These are phyloP conservation scores for Xylaria intraflava DNA, from an alignment of 495 filamentous ascomycete genomes.

Conservation along the genomic window DNA sequence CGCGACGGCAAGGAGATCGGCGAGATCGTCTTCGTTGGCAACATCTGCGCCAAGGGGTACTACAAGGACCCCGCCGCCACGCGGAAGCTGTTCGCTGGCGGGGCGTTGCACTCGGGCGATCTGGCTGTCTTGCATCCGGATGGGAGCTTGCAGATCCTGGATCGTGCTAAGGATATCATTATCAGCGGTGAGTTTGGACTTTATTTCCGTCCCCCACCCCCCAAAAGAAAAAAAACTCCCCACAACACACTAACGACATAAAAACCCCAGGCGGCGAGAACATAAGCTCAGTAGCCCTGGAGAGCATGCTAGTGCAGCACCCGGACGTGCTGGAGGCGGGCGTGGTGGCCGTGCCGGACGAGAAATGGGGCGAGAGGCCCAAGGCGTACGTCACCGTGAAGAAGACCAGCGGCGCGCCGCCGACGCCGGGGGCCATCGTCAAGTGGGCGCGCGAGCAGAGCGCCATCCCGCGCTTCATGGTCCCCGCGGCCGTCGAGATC, in stretches of 20 bases:
- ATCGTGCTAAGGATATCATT: conserved; percentile 95
- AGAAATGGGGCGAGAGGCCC: conserved; percentile 89
- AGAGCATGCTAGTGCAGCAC: conserved; percentile 86
- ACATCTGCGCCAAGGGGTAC: conserved; percentile 89
- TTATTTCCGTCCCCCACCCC: background rate
- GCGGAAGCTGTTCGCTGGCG: conserved; percentile 78
- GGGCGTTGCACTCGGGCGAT: conserved; percentile 82
- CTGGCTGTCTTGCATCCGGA: conserved; percentile 88
- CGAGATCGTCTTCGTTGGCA: conserved; percentile 84
- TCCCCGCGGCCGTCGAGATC: conserved; percentile 87
- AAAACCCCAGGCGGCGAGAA: conserved; percentile 87
- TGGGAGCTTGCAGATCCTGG: conserved; percentile 83
- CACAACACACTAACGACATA: too few species aligned
- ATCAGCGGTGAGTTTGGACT: conserved; percentile 67
- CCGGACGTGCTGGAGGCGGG: conserved; percentile 85
- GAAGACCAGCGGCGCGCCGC: conserved; percentile 9
- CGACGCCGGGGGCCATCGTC: conserved; percentile 69
- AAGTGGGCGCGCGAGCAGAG: conserved; percentile 75
- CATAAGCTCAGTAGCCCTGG: conserved; percentile 87
- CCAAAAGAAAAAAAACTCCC: too few species aligned
- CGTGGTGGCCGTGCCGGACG: conserved; percentile 82
- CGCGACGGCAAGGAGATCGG: conserved; percentile 84
- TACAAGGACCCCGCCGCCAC: conserved; percentile 87
- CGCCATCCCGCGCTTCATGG: conserved; percentile 87
- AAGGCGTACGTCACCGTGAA: conserved; percentile 89